Percentiles rank a stretch among this genome's conserved stretches.
Evolutionary conservation across 2,329 filamentous ascomycete genomes (phyloP).

Genomic region (Penicillium janthinellum): DNA sequence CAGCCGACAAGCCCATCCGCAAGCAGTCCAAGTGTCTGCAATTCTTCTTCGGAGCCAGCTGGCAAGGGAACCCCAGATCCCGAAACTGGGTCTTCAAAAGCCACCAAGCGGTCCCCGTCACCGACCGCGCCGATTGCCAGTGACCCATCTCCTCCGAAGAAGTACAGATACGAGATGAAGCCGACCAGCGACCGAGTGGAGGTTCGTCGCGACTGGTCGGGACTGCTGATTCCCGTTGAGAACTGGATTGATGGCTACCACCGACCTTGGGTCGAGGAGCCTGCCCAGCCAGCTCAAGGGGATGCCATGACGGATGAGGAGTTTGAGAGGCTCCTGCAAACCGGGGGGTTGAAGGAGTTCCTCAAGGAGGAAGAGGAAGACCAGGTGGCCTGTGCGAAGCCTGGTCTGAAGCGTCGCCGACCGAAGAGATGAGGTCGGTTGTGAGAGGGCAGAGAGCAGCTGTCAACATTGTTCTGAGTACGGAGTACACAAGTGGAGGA

Average conservation of each 20-base stretch:
- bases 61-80: background rate
- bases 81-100: background rate
- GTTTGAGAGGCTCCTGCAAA: background rate
- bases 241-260: slow-evolving; percentile 6
- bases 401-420: background rate
- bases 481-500: too few relatives aligned
- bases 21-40: background rate
- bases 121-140: background rate
- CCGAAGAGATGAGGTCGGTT: background rate
- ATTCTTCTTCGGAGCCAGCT: background rate
- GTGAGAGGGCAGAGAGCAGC: background rate
- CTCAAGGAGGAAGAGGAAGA: background rate
- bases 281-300: background rate
- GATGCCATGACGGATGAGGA: slow-evolving; percentile 6
- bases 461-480: background rate
- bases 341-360: background rate
- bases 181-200: background rate
- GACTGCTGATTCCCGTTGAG: slow-evolving; percentile 1
- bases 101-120: background rate
- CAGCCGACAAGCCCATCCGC: background rate
- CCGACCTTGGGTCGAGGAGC: background rate
- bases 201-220: background rate
- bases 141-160: background rate
- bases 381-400: background rate
- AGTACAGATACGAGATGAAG: background rate